Evolutionary conservation across 1,139 yeast species (phyloP), one percentile per base, ranked within the genome.

Genomic region (Pichia inconspicua): DNA sequence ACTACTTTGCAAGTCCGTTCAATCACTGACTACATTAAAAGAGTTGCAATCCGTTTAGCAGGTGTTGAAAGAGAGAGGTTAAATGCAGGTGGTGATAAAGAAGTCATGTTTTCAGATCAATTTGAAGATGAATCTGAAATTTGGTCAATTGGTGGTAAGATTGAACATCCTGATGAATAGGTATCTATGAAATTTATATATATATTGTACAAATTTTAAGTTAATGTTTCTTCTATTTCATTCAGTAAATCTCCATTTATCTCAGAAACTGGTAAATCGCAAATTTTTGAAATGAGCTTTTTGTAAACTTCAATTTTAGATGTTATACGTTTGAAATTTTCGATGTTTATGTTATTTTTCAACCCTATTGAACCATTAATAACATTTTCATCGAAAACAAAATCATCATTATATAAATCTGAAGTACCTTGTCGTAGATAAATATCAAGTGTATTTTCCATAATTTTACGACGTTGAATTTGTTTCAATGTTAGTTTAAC

Each of bases 81-180:
- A 32, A 83, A 77, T 27, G 95, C 89, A 25, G 97, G 96, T 46
- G 97, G 97, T 52, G 97, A 89, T 62, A 87, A 75, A 17, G 96
- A 86, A 59, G 77, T 90, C 0, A 79, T 88, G 75, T 86, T 75
- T 64, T 82, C 92, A 56, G 97, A 89, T 64, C 75, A 86, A 59
- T 78, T 78, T 59, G 97, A 89, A 67, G 96, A 89, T 64, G 95
- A 85, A 61, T 68, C 67, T 48, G 96, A 89, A 65, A 81, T 89
- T 35, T 87, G 96, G 96, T 82, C 92, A 7, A 82, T 87, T 55
- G 95, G 95, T 46, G 82, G 82, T 43, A 34, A 15, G 22, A 77
- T 79, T 51, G 84, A 78, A 52, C 46, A 75, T 39, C 53, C 55
- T 17, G 53, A 51, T 40, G 61, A 60, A 43, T 59, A 41, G 22